Percentiles rank a stretch among this genome's conserved stretches.
These are phyloP conservation scores for Groenewaldozyma tartarivorans DNA, from an alignment of 805 yeast genomes.

Conservation along the genomic window DNA sequence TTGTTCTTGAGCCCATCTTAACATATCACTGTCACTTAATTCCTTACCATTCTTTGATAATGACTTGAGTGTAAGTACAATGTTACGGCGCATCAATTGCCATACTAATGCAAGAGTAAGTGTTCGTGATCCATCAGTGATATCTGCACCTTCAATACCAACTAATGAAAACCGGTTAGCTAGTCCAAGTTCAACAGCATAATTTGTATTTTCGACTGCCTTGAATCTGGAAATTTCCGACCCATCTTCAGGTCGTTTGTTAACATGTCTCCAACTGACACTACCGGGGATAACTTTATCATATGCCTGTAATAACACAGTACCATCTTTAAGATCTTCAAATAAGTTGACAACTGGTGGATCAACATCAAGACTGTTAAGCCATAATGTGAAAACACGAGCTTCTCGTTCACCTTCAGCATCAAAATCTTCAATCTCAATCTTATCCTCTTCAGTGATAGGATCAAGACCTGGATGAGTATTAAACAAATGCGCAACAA, in stretches of 20 bases:
- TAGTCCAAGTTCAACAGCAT: constrained; percentile 95
- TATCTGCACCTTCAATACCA: constrained; percentile 97
- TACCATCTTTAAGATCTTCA: constrained; percentile 93
- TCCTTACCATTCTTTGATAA: constrained; percentile 67
- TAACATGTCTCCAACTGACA: constrained; percentile 68
- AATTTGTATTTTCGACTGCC: constrained; percentile 95
- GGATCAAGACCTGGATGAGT: constrained; percentile 97
- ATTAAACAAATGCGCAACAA: constrained; percentile 94
- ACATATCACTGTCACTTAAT: constrained; percentile 73
- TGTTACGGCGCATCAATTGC: constrained; percentile 98
- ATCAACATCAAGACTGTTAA: constrained; percentile 90
- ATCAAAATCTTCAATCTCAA: constrained; percentile 95
- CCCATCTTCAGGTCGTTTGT: constrained; percentile 72
- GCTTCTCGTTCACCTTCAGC: constrained; percentile 99
- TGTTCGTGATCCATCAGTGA: constrained; percentile 83
- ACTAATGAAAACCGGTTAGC: constrained; percentile 87
- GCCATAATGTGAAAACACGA: constrained; percentile 94
- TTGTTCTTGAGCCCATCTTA: constrained; percentile 88
- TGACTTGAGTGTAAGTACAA: constrained; percentile 68
- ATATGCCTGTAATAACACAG: constrained; percentile 79
- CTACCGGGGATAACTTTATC: constrained; percentile 94
- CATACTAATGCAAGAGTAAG: constrained; percentile 89
- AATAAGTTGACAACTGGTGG: constrained; percentile 87
- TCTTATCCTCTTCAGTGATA: constrained; percentile 77
- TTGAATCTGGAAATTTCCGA: constrained; percentile 77